These are phyloP conservation scores for Fusarium nodosum DNA, from an alignment of 2,329 filamentous ascomycete species.

Conservation along the genomic window DNA sequence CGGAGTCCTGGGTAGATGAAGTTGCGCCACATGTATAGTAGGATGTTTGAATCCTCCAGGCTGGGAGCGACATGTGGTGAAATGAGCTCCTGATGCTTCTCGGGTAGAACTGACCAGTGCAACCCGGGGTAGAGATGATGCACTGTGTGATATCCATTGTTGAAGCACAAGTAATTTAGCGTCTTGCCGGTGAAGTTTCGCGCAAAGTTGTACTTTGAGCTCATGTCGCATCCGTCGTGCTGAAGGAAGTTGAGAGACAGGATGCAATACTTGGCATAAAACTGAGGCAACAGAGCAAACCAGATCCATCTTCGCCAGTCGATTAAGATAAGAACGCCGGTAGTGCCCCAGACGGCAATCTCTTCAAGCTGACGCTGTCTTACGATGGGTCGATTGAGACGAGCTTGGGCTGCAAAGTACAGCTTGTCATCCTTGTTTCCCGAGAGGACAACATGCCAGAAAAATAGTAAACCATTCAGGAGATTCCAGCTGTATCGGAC, in stretches of 20 bases:
- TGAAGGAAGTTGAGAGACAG: constrained; percentile 26
- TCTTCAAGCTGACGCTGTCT: constrained; percentile 21
- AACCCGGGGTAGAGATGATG: constrained; percentile 23
- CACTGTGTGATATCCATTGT: constrained; percentile 29
- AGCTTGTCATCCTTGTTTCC: constrained; percentile 29
- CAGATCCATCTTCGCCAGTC: constrained; percentile 33
- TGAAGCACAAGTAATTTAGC: constrained; percentile 23
- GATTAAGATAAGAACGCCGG: constrained; percentile 2
- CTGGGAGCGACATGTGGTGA: constrained; percentile 3
- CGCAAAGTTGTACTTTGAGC: constrained; percentile 29
- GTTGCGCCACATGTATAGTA: constrained; percentile 20
- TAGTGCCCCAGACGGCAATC: constrained; percentile 23
- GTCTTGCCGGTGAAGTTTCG: constrained; percentile 20
- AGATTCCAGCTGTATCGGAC: constrained; percentile 34
- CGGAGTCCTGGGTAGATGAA: constrained; percentile 22
- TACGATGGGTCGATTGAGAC: constrained; percentile 23
- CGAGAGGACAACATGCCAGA: constrained; percentile 22
- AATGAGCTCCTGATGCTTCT: constrained; percentile 26
- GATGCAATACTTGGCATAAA: constrained; percentile 29
- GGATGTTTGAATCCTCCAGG: constrained; percentile 5
- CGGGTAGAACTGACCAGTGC: constrained; percentile 20
- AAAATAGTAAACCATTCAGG: constrained; percentile 18
- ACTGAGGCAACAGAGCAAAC: constrained; percentile 21
- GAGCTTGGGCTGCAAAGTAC: constrained; percentile 24
- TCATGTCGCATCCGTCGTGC: constrained; percentile 31